Evolutionary conservation across 495 filamentous ascomycete genomes (phyloP).

Genomic region (Pyrenula massariospora): DNA sequence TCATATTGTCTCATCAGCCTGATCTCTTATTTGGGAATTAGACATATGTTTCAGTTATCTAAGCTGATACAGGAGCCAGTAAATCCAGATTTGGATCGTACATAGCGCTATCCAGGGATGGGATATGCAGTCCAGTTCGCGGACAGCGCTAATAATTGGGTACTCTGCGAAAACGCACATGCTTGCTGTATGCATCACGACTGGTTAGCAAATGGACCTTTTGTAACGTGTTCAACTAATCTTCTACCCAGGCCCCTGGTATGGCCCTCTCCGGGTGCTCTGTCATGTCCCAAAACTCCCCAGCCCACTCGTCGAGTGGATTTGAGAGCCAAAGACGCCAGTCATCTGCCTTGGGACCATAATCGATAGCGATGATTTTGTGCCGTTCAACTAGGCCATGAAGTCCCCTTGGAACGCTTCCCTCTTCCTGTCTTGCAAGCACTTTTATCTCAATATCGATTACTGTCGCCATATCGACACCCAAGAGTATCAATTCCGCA

Average conservation of each 20-base stretch:
- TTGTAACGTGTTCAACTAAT: too few species aligned
- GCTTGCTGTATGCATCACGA: too few species aligned
- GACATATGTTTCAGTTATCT: conserved; percentile 20
- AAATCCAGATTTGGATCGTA: conserved; percentile 16
- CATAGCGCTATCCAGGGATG: conserved; percentile 19
- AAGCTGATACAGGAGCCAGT: conserved; percentile 22
- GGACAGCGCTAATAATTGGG: too few species aligned
- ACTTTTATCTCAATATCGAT: neutral
- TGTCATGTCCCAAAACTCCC: conserved; percentile 12
- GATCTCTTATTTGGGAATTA: conserved; percentile 17
- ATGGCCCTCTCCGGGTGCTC: conserved; percentile 6
- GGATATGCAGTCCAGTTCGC: conserved; percentile 17
- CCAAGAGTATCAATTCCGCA: neutral
- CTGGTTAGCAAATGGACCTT: too few species aligned
- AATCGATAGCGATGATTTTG: conserved; percentile 3
- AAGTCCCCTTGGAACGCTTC: neutral
- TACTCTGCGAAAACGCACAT: too few species aligned
- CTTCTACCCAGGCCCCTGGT: conserved; percentile 12
- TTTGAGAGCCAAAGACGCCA: conserved; percentile 9
- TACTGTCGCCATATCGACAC: neutral
- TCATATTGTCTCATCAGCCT: conserved; percentile 10
- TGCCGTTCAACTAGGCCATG: neutral
- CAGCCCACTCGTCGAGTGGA: conserved; percentile 6
- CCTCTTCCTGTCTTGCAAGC: neutral
- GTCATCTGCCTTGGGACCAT: conserved; percentile 6